Evolutionary conservation across 768 basidiomycete genomes (phyloP), one percentile per base, ranked within the genome.

Genomic region (Calocybe cyanea): DNA sequence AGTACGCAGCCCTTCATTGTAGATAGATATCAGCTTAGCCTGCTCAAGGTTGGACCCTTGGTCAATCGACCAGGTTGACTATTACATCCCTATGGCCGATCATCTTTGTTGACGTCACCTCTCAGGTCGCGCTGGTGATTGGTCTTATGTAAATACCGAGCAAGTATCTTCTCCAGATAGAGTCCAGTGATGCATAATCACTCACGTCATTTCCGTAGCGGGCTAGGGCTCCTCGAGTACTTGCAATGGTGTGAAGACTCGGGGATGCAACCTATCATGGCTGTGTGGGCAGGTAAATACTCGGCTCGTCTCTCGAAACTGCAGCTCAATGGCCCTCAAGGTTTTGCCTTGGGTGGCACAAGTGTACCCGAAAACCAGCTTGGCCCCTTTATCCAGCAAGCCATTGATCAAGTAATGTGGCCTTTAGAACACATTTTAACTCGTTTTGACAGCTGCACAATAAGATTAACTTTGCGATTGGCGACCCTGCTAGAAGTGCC

Each of bases 101-200:
- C 31, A 7, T 21, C 10, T 20, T 2, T 23, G 15, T 14, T 9
- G 13, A 30, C 23, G 11, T n/a, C 15, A 36, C 10, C 18, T 15
- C 4, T 32, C 14, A 63, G 81, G 81, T 1, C 73, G 82, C 2
- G 55, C 67, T 28, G 82, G 82, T n/a, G 76, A 77, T 54, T 83
- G 82, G 82, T 70, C 74, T 11, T 81, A 81, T 50, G 55, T 73
- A 28, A 80, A 81, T 49, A 81, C 80, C 4, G 79, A 81, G 80
- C 80, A 20, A 20, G 47, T 46, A 19, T 38, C 43, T 69, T 55
- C 17, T 5, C 32, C 18, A 7, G n/a, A 14, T 17, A 19, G 9
- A 10, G 13, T 9, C 9, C 2, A 15, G 23, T n/a, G 13, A 20
- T 33, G 37, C 24, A 43, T 10, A 10, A 34, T 21, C 30, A n/a